Conservation (phyloP, 140 eudicot genomes). For the Bidens hawaiensis region DNA sequence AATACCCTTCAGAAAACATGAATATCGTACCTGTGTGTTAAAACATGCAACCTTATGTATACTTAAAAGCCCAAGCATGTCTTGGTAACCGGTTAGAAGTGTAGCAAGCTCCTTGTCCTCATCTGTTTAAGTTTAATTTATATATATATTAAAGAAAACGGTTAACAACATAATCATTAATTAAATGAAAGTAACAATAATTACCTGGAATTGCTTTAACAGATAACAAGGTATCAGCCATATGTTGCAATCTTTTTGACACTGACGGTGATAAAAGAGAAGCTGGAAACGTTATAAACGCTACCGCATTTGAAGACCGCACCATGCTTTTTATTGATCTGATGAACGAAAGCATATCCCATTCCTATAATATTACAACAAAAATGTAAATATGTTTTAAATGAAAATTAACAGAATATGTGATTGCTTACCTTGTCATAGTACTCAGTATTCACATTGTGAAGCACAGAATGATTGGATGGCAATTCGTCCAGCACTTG, state of each 20-base stretch:
- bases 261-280: constrained; percentile 69
- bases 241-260: constrained; percentile 88
- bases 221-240: constrained; percentile 89
- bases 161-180: constrained; percentile 3
- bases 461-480: constrained; percentile 90
- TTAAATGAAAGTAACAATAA: not conserved
- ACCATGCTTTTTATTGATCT: constrained; percentile 78
- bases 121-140: constrained; percentile 39
- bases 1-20: not conserved
- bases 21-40: constrained; percentile 70
- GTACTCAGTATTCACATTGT: constrained; percentile 76
- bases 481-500: constrained; percentile 78
- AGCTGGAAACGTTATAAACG: constrained; percentile 72
- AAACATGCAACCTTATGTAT: constrained; percentile 79
- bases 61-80: constrained; percentile 93
- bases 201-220: constrained; percentile 93
- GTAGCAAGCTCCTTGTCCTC: constrained; percentile 96
- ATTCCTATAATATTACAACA: constrained; percentile 55
- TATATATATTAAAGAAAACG: too few species aligned
- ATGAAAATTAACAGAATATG: too few species aligned
- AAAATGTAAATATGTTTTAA: too few species aligned
- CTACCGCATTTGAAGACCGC: constrained; percentile 85
- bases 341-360: constrained; percentile 88
- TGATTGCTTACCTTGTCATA: constrained; percentile 54
- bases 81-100: constrained; percentile 92